Percentiles rank a stretch among this genome's conserved stretches.
These are phyloP conservation scores for Gracilaria domingensis DNA, from an alignment of 23 red algal genomes.

Conservation along the genomic window DNA sequence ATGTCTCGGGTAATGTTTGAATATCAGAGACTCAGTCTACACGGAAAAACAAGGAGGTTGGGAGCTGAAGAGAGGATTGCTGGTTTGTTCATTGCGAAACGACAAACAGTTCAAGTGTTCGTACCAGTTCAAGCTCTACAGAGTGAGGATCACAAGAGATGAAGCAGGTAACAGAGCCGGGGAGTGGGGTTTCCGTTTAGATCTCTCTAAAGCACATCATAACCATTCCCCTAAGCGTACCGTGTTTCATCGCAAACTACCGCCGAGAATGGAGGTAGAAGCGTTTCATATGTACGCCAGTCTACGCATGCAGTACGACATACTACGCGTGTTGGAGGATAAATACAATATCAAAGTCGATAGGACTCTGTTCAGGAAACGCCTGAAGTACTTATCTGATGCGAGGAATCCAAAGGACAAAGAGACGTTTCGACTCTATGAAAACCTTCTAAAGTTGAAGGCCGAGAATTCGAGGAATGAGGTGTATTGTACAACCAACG, in stretches of 20 bases:
- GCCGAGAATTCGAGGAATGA: neutral
- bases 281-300: neutral
- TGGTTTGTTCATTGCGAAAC: too few relatives aligned
- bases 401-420: neutral
- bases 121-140: neutral
- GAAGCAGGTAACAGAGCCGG: neutral
- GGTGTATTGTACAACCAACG: neutral
- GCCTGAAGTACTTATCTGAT: neutral
- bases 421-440: neutral
- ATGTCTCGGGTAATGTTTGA: neutral
- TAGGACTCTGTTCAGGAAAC: neutral
- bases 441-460: neutral
- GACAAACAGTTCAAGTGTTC: too few relatives aligned
- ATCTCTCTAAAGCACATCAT: neutral
- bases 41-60: too few relatives aligned
- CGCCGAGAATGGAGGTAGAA: neutral
- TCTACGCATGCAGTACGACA: slow-evolving; percentile 16
- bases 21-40: neutral
- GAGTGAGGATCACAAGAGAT: neutral
- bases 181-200: neutral
- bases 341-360: slow-evolving; percentile 30
- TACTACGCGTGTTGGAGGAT: neutral
- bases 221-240: neutral
- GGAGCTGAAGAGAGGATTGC: too few relatives aligned
- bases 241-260: neutral